Evolutionary conservation across 176 grass and related monocot genomes (phyloP).

Genomic region (Alopecurus myosuroides): DNA sequence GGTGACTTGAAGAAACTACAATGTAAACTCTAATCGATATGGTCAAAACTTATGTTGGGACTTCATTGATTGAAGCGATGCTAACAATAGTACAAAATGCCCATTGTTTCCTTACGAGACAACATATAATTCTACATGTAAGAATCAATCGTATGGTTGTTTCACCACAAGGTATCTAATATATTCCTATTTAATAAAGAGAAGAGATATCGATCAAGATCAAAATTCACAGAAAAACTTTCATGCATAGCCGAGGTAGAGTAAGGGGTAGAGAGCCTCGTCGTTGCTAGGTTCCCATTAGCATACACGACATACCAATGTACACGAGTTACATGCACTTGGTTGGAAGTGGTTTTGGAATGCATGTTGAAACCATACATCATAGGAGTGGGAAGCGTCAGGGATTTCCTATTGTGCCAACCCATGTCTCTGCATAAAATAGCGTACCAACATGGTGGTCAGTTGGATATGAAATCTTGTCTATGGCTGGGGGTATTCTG

Average conservation of each 20-base stretch:
- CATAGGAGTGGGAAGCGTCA: background rate
- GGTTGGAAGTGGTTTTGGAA: background rate
- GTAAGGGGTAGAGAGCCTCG: background rate
- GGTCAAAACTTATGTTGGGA: background rate
- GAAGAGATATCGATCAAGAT: background rate
- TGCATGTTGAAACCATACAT: too few species aligned
- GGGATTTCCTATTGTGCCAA: background rate
- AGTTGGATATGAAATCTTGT: background rate
- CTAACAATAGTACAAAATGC: background rate
- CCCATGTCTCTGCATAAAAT: background rate
- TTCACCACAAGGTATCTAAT: background rate
- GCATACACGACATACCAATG: too few species aligned
- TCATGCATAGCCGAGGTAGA: background rate
- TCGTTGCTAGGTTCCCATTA: too few species aligned
- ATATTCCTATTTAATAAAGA: background rate
- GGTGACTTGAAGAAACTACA: background rate
- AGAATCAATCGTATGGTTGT: background rate
- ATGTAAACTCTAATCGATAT: background rate
- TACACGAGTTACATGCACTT: background rate
- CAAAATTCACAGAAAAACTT: background rate
- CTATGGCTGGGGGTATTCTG: background rate
- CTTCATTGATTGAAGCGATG: background rate
- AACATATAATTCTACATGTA: background rate
- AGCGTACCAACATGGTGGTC: background rate
- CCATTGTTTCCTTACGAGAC: background rate